Base-by-base conservation (phyloP, 2,329 filamentous ascomycete genomes). In the Colletotrichum godetiae region DNA sequence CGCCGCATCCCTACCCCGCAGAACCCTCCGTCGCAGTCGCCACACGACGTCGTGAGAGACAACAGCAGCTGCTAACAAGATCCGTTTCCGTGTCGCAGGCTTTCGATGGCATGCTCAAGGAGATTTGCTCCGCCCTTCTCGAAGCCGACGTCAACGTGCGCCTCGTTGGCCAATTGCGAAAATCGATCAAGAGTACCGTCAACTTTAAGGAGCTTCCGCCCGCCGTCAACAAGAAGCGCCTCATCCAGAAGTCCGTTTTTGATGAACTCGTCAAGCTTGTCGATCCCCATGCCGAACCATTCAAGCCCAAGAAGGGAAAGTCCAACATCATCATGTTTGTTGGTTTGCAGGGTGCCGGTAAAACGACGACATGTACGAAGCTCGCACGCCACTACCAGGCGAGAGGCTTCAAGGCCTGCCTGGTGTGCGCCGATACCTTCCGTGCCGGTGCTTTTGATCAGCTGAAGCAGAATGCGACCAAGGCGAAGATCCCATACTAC, bases 321-420 rank as follows among this genome's bases (percentile, higher is more conserved):
- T 88, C 93, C 75, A 99, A 98, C 83, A 94, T 99, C 81, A 98
- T 99, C 84, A 99, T 99, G 97, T 98, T 99, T 82, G 97, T 99
- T 75, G 97, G 97, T 85, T 88, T 99, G 61, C 97, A 99, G 84
- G 97, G 97, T 87, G 95, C 96, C 5, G 97, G 97, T 83, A 99
- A 99, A 85, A 99, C 97, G 29, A 99, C 97, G 1, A 97, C 96
- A 13, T 98, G 97, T 89, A 99, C 97, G 53, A 99, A 99, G 85
- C 88, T 99, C 75, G 97, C 97, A 22, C 88, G 95, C 72, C 96
- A 97, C 88, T 99, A 99, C 84, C 94, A 97, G 82, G 95, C 94
- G 11, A 89, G 97, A 75, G 97, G 97, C 0, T 97, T 98, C 88
- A 95, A 94, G 83, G 91, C 95, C 8, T 98, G 96, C 77, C 87